Evolutionary conservation across 345 rosid genomes (phyloP), one percentile per base, ranked within the genome.

Genomic region (Heritiera fomes): DNA sequence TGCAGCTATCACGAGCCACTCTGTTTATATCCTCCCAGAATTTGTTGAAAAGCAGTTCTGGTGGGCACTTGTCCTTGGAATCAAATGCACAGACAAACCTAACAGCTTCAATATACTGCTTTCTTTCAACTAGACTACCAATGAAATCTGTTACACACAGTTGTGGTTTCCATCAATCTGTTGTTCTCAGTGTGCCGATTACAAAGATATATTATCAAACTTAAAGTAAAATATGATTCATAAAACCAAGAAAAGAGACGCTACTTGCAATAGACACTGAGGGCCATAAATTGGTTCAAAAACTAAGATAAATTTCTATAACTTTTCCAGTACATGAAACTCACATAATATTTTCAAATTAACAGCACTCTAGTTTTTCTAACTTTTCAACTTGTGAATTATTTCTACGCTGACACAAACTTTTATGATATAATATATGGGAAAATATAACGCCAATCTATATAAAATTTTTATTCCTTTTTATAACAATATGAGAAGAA

Each of bases 1-100:
- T 52, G 20, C 45, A 68, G 32, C 75, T 52, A 28, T 50, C 71
- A 32, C 50, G 62, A 17, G 73, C 81, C 47, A n/a, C 32, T 18
- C 5, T 58, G 15, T n/a, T 68, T 32, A 58, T 34, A 11, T 80
- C 7, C 5, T 64, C 49, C 67, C 80, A 1, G 76, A 65, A 80
- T 23, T 71, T 38, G 30, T 72, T 55, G 65, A 89, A 60, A 45
- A 89, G 71, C 43, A 58, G 20, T 59, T 12, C 79, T 5, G 87
- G 63, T 38, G 83, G 70, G 73, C 78, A 82, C 66, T 78, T 78
- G 45, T 82, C 85, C 49, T 56, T 78, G 30, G 82, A 65, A 61
- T 82, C 71, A 78, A 84, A 77, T 3, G 86, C 80, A 78, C 80
- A 81, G 30, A 85, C 82, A 72, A 83, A 82, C 78, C 61, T 72